Conservation (phyloP, 805 yeast species). For the Huiozyma sinensis region DNA sequence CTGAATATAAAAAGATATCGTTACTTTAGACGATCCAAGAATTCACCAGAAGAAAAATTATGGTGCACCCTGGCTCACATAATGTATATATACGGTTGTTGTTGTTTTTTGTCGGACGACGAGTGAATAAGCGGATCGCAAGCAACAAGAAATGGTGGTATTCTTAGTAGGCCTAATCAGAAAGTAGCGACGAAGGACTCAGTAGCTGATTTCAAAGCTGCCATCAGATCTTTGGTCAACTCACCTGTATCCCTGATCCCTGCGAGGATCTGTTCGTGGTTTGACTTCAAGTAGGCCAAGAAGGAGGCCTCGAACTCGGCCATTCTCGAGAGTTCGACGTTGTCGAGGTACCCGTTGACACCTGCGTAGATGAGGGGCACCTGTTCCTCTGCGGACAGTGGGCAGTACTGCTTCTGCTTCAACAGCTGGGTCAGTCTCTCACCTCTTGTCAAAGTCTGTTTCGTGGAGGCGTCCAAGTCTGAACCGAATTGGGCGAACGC, state of each 20-base stretch:
- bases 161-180: conserved; percentile 33
- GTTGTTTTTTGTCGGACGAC: too few relatives aligned
- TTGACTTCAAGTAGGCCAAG: conserved; percentile 84
- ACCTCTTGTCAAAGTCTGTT: conserved; percentile 98
- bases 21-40: too few relatives aligned
- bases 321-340: conserved; percentile 72
- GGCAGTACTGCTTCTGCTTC: conserved; percentile 95
- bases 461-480: conserved; percentile 98
- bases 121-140: too few relatives aligned
- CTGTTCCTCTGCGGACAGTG: conserved; percentile 97
- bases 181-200: conserved; percentile 89
- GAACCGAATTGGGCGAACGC: conserved; percentile 99
- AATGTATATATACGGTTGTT: too few relatives aligned
- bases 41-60: too few relatives aligned
- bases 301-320: conserved; percentile 87
- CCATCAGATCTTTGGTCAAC: conserved; percentile 79
- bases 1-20: too few relatives aligned
- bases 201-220: conserved; percentile 79
- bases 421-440: conserved; percentile 98
- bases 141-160: too few relatives aligned
- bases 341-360: conserved; percentile 98
- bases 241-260: conserved; percentile 85
- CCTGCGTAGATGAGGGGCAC: conserved; percentile 98
- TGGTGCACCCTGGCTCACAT: too few relatives aligned
- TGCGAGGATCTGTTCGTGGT: conserved; percentile 72